These are phyloP conservation scores for Crithidia sp. DNA, from an alignment of 208 protist genomes.

Conservation along the genomic window DNA sequence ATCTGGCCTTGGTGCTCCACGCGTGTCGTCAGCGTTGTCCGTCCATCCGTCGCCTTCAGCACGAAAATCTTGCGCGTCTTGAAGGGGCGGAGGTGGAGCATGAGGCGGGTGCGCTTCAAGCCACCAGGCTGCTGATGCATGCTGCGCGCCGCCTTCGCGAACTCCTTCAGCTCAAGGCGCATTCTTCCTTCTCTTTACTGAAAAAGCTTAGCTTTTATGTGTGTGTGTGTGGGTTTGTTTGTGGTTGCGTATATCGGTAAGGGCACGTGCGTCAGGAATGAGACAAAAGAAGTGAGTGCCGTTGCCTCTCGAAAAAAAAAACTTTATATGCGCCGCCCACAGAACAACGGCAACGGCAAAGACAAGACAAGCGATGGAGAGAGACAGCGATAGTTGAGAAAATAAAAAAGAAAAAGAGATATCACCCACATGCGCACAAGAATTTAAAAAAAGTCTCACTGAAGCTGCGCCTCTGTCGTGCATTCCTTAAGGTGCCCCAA, in stretches of 20 bases:
- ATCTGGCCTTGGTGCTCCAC: constrained; percentile 67
- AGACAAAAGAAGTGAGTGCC: background rate
- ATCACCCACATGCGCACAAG: no score
- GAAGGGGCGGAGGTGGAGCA: constrained; percentile 65
- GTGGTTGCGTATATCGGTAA: background rate
- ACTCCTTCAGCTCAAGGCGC: constrained; percentile 68
- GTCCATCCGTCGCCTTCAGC: constrained; percentile 73
- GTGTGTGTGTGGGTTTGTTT: no score
- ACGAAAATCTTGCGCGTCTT: constrained; percentile 51
- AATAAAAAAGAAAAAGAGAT: no score
- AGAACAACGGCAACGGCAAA: no score
- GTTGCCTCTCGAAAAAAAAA: constrained; percentile 1
- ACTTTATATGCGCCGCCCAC: no score
- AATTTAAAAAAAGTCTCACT: no score
- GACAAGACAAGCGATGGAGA: no score
- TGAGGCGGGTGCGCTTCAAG: constrained; percentile 66
- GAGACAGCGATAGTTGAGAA: no score
- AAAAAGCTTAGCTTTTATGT: no score
- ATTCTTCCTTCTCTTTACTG: constrained; percentile 15
- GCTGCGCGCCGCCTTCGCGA: constrained; percentile 50
- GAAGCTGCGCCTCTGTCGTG: no score
- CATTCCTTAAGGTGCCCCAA: no score
- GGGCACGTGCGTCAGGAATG: background rate
- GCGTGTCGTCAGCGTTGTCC: constrained; percentile 64
- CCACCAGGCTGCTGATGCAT: constrained; percentile 66